Evolutionary conservation across 2,329 filamentous ascomycete genomes (phyloP), one percentile per base, ranked within the genome.

Genomic region (Claviceps digitariae): DNA sequence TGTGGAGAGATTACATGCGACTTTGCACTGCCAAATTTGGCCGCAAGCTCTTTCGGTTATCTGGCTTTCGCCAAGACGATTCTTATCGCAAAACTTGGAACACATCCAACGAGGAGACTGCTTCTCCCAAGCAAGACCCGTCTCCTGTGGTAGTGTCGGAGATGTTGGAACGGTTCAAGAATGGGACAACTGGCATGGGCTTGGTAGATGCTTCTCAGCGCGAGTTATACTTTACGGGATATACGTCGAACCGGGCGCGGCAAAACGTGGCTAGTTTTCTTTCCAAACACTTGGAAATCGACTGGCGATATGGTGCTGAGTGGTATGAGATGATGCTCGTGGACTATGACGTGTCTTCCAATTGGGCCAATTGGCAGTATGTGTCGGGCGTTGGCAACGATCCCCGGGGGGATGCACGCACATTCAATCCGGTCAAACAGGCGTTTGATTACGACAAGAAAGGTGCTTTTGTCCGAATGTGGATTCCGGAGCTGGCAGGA

Each of bases 331-430:
- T 77, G 63, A 71, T 86, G 62, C 73, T 90, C 3, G 73, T 84
- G 31, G 87, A 93, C 63, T 89, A 90, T 63, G 87, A 91, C 59
- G 76, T 86, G 0, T 81, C 78, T 15, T 84, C 77, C 55, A 90
- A 90, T 59, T 91, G 86, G 86, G 82, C 82, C 10, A 90, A 89
- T 61, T 90, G 86, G 87, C 86, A 90, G 65, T 91, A 91, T 56
- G 79, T 87, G 0, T 77, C 86, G 0, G 87, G 87, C 0, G 85
- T 91, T 0, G 87, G 87, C 8, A 90, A 90, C 58, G 86, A 91
- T 59, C 87, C 86, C 0, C 72, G 86, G 23, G 81, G 82, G 7
- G 79, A 85, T 6, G 78, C 79, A 0, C 74, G 87, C n/a, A 78
- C 86, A 15, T 90, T 90, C 73, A 91, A 91, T 61, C 86, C 86